Base-by-base conservation (phyloP, 1,284 basidiomycete genomes). In the Exobasidium rhododendri region DNA sequence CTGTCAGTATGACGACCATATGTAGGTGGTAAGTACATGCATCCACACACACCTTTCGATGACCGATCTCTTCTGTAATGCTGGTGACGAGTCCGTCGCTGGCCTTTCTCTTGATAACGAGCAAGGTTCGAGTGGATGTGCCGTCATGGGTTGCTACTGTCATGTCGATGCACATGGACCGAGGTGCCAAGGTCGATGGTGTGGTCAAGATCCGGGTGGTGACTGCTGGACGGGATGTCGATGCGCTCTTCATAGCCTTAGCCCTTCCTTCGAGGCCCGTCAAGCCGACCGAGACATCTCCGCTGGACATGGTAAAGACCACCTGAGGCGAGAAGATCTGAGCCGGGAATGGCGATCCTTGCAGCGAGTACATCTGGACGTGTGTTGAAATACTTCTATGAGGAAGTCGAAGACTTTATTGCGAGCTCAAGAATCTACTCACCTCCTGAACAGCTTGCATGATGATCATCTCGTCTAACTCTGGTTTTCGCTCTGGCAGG, bases 21-120 rank as follows among this genome's bases (percentile, higher is more conserved):
- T 52, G 50, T 20, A 4, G 3, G 24, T 17, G 17, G 4, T 52
- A 4, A n/a, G 13, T 52, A 24, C 17, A 32, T 17, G 54, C 14
- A 20, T 14, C 17, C 50, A 10, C 14, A 46, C 64, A 35, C 43
- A 65, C 64, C 58, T 73, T 76, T 40, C 75, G 63, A 64, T 79
- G 77, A 14, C 76, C 76, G 31, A 74, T 74, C 44, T 79, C 77
- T 31, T 79, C 76, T 31, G 68, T 69, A 20, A 79, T 57, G 22
- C 68, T 70, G 14, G 59, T 57, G n/a, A 79, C 64, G 46, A 69
- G 68, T 24, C 77, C 77, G 49, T 79, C 75, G 7, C 52, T 63
- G 2, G 61, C 66, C 43, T 71, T 68, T 63, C 75, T 68, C 67
- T 77, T 77, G 59, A 78, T 58, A 1, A 79, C 77, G 5, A 79